Evolutionary conservation across 805 yeast species (phyloP), one percentile per base, ranked within the genome.

Genomic region (Candida silvicultrix): DNA sequence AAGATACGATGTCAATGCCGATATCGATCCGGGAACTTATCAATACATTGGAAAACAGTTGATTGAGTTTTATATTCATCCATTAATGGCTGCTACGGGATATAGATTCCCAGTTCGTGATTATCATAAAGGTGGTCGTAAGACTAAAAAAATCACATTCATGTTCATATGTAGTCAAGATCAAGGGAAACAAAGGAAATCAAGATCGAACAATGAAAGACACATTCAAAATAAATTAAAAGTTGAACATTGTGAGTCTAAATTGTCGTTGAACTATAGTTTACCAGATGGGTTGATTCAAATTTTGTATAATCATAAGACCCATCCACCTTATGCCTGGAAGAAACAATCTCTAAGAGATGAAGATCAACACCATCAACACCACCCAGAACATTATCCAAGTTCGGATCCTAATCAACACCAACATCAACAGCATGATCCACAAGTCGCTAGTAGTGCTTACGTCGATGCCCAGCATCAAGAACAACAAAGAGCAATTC

Each of bases 131-230:
- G 70, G 70, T 32, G 71, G 72, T 5, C 58, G 66, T 35, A 67
- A 65, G 47, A 57, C 68, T 8, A 69, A 69, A 44, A 70, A 68
- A 49, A 61, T 70, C 35, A 60, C 73, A 1, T 71, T 73, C 63
- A 69, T 65, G 67, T 72, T 68, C 46, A 65, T 72, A 25, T 72
- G 77, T 47, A 68, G 74, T 2, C 76, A 72, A 45, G 77, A 72
- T 48, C 63, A 59, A 41, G 51, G 60, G n/a, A 62, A 70, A 21
- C 73, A 71, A 46, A 62, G 77, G 42, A 68, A 66, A 47, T 66
- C 74, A 11, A 55, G 75, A 45, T 66, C 74, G 38, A 66, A 61
- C 8, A 58, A 67, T 40, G 66, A 67, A 45, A 60, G 74, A 43
- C 62, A 55, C 29, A 63, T 69, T 18, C 50, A 62, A 9, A 71